These are phyloP conservation scores for Datisca glomerata DNA, from an alignment of 306 rosid species.

Conservation along the genomic window DNA sequence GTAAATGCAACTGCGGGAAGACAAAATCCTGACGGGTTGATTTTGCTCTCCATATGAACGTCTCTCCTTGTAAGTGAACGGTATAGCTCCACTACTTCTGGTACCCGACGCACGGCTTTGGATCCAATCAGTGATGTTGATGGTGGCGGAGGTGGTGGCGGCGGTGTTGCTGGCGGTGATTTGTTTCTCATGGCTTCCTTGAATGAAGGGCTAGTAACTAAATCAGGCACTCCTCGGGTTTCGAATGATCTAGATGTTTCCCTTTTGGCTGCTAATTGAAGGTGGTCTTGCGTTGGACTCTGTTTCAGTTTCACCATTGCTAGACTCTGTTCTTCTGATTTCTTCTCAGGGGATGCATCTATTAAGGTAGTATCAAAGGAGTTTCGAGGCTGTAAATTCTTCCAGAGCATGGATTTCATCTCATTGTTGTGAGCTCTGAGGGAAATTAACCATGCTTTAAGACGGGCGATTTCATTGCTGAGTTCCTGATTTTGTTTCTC, in stretches of 20 bases:
- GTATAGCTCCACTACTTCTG: slow-evolving; percentile 76
- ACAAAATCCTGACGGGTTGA: slow-evolving; percentile 29
- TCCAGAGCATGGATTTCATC: slow-evolving; percentile 74
- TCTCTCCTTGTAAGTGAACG: slow-evolving; percentile 72
- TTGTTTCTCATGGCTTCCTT: too few relatives aligned
- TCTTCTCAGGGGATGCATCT: slow-evolving; percentile 31
- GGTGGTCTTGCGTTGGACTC: slow-evolving; percentile 24
- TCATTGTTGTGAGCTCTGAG: slow-evolving; percentile 63
- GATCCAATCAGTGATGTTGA: slow-evolving; percentile 34
- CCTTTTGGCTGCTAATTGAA: slow-evolving; percentile 21
- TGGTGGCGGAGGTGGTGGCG: slow-evolving; percentile 83
- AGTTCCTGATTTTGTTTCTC: slow-evolving; percentile 74
- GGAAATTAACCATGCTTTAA: slow-evolving; percentile 45
- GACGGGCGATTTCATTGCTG: slow-evolving; percentile 45
- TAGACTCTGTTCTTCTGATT: slow-evolving; percentile 32
- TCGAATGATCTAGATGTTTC: slow-evolving; percentile 10
- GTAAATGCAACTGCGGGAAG: slow-evolving; percentile 56
- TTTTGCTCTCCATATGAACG: slow-evolving; percentile 36
- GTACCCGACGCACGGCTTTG: slow-evolving; percentile 74
- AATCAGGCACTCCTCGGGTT: too few relatives aligned
- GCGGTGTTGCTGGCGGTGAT: too few relatives aligned
- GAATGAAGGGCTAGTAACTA: too few relatives aligned
- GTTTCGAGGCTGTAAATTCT: slow-evolving; percentile 56
- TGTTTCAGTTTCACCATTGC: slow-evolving; percentile 18
- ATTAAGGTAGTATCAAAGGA: slow-evolving; percentile 33